Evolutionary conservation across 257 asterid species (phyloP).

Genomic region (Rauvolfia tetraphylla): DNA sequence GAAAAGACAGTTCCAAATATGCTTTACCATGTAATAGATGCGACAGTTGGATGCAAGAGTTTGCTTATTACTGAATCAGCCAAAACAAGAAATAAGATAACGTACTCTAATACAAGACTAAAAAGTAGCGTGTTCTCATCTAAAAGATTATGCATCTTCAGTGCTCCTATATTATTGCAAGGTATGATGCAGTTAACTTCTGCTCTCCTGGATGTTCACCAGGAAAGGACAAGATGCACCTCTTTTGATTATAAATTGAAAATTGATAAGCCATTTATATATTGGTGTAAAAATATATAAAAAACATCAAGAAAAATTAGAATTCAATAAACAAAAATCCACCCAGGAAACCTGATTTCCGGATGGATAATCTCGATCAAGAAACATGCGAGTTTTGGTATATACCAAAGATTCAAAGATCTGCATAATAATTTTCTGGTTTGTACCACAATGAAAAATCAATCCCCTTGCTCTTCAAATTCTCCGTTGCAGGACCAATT

Average conservation of each 20-base stretch:
- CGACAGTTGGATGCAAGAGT: neutral
- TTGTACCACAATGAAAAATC: constrained; percentile 95
- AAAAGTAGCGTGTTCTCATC: neutral
- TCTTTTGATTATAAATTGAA: neutral
- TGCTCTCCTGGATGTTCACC: neutral
- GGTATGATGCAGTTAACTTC: neutral
- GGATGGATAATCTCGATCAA: neutral
- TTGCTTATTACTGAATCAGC: neutral
- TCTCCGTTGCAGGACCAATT: constrained; percentile 87
- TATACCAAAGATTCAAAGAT: constrained; percentile 37
- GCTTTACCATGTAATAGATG: neutral
- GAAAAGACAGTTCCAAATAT: neutral
- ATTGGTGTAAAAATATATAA: neutral
- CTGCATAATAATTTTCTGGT: constrained; percentile 70
- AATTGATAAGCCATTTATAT: neutral
- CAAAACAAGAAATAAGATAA: neutral
- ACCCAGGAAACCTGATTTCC: neutral
- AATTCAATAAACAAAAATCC: neutral
- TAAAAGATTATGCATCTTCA: no score
- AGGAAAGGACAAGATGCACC: neutral
- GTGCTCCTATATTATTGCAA: neutral
- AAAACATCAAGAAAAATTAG: neutral
- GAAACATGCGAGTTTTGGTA: neutral
- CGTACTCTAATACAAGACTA: neutral
- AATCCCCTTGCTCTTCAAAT: constrained; percentile 64